phyloP scores from a whole-genome alignment of 495 filamentous ascomycete genomes.

The Xylaria acuta region DNA sequence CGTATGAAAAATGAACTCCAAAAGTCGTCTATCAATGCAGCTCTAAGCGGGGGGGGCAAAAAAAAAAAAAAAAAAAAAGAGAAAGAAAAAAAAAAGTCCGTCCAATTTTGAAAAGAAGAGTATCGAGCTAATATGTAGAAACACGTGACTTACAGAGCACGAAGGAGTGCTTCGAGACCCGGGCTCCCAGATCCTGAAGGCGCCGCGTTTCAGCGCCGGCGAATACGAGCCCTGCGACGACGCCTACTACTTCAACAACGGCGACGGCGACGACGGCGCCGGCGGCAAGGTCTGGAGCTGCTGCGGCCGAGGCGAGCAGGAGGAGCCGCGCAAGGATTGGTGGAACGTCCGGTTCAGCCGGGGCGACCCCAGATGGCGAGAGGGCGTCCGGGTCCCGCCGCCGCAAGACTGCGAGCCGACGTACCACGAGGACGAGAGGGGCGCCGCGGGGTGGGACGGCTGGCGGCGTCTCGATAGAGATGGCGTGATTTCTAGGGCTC shows the following conservation, averaged over 20 bases:
- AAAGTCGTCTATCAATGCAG: too few relatives aligned
- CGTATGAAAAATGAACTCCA: too few relatives aligned
- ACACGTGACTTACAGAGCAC: not conserved
- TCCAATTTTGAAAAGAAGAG: not conserved
- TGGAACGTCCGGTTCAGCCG: slow-evolving; percentile 1
- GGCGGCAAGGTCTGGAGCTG: slow-evolving; percentile 2
- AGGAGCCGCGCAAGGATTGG: not conserved
- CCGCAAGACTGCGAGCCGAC: not conserved
- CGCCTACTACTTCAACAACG: not conserved
- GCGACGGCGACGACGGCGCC: not conserved
- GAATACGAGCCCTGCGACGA: not conserved
- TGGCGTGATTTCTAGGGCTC: not conserved
- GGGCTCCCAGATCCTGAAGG: not conserved
- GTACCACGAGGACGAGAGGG: slow-evolving; percentile 3
- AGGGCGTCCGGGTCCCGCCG: not conserved
- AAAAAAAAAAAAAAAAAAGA: not conserved
- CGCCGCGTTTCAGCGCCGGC: not conserved
- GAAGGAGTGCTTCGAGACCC: not conserved
- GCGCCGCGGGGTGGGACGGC: not conserved
- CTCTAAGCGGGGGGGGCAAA: too few relatives aligned
- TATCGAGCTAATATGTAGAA: not conserved
- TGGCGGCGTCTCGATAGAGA: not conserved
- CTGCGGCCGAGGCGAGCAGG: slow-evolving; percentile 7
- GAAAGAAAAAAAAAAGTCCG: not conserved
- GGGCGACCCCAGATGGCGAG: not conserved